Conservation (phyloP, 2,329 filamentous ascomycete species). For the Xylaria sp. region DNA sequence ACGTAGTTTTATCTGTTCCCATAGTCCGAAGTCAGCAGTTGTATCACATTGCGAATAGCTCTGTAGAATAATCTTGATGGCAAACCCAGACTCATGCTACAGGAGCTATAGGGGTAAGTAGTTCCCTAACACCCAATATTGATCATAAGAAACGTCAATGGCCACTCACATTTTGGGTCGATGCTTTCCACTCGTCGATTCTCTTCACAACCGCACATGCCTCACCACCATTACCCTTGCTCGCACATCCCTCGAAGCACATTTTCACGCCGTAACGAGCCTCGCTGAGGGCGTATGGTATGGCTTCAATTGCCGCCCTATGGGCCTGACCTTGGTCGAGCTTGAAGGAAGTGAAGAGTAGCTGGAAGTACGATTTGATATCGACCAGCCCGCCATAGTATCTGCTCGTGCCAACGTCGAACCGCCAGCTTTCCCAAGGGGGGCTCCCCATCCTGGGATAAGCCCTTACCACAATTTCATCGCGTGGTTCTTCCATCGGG, state of each 20-base stretch:
- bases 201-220: not conserved
- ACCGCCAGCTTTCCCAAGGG: constrained; percentile 1
- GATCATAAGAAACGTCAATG: not conserved
- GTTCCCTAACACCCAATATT: not conserved
- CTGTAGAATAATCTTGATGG: no score
- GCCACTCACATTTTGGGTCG: not conserved
- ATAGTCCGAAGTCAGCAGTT: not conserved
- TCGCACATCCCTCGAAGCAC: constrained; percentile 13
- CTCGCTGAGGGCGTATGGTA: constrained; percentile 7
- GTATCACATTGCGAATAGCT: no score
- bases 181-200: not conserved
- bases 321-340: constrained; percentile 9
- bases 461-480: constrained; percentile 3
- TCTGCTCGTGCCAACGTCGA: not conserved
- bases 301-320: constrained; percentile 2
- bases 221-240: not conserved
- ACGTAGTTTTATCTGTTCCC: not conserved
- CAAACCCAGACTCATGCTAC: no score
- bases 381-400: constrained; percentile 7
- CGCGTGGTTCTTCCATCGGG: not conserved
- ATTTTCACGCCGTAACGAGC: constrained; percentile 8
- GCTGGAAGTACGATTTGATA: constrained; percentile 8
- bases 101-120: not conserved
- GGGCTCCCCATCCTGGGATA: not conserved
- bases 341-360: constrained; percentile 9